Conservation (phyloP, 768 basidiomycete species). For the Cubamyces lactineus region DNA sequence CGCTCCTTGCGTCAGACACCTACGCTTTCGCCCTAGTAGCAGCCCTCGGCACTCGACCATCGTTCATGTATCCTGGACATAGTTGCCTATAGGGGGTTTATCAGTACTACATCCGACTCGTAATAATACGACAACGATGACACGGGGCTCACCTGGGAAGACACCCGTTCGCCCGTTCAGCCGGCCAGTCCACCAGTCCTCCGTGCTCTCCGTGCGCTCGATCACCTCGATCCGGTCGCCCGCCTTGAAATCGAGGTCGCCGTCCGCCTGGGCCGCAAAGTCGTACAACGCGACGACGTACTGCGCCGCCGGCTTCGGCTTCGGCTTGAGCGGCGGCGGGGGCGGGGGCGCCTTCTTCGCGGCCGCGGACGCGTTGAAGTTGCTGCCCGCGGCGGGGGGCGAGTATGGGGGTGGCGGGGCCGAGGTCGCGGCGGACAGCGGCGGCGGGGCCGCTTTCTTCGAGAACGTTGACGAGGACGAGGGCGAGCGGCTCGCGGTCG, state of each 20-base stretch:
- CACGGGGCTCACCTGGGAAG: conserved; percentile 71
- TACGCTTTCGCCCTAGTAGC: neutral
- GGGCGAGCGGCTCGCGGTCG: conserved; percentile 33
- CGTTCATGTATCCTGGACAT: conserved; percentile 57
- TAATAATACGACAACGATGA: neutral
- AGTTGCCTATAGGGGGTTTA: conserved; percentile 51
- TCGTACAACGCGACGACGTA: conserved; percentile 96
- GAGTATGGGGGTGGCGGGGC: conserved; percentile 45
- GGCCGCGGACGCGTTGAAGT: conserved; percentile 43
- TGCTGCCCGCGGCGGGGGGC: conserved; percentile 30
- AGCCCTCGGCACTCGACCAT: too few relatives aligned
- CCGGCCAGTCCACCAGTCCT: conserved; percentile 98
- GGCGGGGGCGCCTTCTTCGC: conserved; percentile 86
- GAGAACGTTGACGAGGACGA: conserved; percentile 44
- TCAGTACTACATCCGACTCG: neutral
- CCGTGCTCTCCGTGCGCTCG: conserved; percentile 75
- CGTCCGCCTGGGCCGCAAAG: conserved; percentile 91
- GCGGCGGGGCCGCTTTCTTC: conserved; percentile 49
- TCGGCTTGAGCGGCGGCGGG: conserved; percentile 89
- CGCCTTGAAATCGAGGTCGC: conserved; percentile 86
- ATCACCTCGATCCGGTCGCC: conserved; percentile 93
- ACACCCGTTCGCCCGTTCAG: conserved; percentile 83
- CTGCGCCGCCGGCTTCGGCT: conserved; percentile 71
- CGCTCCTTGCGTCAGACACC: neutral
- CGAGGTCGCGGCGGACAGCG: conserved; percentile 34